A percentile compares a stretch with the other conserved stretches of the same genome.
Conservation (phyloP, 75 land plant species). For the Picea glauca region DNA sequence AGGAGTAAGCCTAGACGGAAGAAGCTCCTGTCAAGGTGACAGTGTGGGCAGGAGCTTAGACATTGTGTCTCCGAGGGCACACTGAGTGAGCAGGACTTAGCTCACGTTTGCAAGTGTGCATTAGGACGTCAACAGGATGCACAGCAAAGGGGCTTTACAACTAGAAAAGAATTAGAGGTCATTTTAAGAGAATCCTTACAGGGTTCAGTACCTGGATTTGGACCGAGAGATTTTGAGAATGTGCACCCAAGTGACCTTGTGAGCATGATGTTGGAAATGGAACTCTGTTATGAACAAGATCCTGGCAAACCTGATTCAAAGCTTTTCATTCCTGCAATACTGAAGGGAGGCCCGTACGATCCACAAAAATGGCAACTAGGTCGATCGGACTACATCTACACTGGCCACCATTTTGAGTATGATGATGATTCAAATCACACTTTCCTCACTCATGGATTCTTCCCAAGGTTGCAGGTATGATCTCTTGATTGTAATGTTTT, state of each 20-base stretch:
- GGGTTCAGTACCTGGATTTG: constrained; percentile 39
- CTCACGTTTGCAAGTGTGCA: too few relatives aligned
- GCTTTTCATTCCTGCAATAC: constrained; percentile 53
- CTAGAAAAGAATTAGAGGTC: constrained; percentile 53
- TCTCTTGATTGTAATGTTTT: not conserved
- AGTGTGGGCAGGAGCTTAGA: too few relatives aligned
- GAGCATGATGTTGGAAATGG: constrained; percentile 69
- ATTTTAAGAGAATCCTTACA: constrained; percentile 36
- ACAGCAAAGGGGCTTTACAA: constrained; percentile 43
- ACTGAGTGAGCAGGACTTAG: too few relatives aligned
- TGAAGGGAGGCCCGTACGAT: constrained; percentile 48
- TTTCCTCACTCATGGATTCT: constrained; percentile 70
- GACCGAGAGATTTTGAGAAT: constrained; percentile 38
- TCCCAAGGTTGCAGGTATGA: constrained; percentile 72
- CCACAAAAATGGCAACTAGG: constrained; percentile 39
- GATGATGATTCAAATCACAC: constrained; percentile 68
- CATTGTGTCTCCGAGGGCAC: too few relatives aligned
- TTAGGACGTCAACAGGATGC: too few relatives aligned
- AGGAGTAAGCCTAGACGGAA: too few relatives aligned
- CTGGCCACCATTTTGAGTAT: constrained; percentile 69
- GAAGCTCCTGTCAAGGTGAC: too few relatives aligned
- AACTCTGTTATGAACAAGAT: constrained; percentile 70
- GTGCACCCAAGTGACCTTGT: constrained; percentile 60
- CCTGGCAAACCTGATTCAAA: constrained; percentile 40
- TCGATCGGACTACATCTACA: constrained; percentile 30